Conservation (phyloP, 352 stramenopile genomes). For the Pythium chondricola region DNA sequence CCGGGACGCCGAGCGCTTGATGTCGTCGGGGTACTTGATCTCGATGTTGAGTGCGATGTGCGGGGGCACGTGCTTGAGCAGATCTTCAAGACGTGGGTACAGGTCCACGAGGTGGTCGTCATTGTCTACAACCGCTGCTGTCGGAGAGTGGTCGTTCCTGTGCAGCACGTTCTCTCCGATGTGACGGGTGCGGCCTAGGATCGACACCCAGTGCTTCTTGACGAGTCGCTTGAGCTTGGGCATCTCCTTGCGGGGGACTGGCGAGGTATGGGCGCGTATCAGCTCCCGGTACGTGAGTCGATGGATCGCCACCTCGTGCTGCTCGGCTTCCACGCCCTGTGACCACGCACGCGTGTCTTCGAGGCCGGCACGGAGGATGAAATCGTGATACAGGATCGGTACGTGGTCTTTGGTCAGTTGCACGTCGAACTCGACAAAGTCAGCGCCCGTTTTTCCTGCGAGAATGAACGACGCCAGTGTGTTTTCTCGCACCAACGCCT, state of each 20-base stretch:
- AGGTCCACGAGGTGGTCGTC: constrained; percentile 63
- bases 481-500: constrained; percentile 69
- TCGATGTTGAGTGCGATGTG: constrained; percentile 76
- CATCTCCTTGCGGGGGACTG: constrained; percentile 28
- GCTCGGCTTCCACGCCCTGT: constrained; percentile 40
- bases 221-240: constrained; percentile 36
- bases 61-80: constrained; percentile 66
- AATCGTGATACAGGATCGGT: constrained; percentile 78
- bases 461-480: constrained; percentile 71
- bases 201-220: constrained; percentile 61
- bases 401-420: constrained; percentile 75
- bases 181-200: constrained; percentile 21
- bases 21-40: constrained; percentile 73
- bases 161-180: constrained; percentile 11
- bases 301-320: constrained; percentile 64
- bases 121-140: constrained; percentile 5
- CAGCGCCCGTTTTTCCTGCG: constrained; percentile 51
- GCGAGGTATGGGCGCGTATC: constrained; percentile 33
- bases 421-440: constrained; percentile 84
- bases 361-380: constrained; percentile 54
- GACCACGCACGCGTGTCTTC: constrained; percentile 45
- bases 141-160: constrained; percentile 3
- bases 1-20: constrained; percentile 34
- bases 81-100: constrained; percentile 57
- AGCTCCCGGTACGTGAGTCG: constrained; percentile 62